Conservation (phyloP, 2,329 filamentous ascomycete genomes). For the Drechslerella stenobrocha region DNA sequence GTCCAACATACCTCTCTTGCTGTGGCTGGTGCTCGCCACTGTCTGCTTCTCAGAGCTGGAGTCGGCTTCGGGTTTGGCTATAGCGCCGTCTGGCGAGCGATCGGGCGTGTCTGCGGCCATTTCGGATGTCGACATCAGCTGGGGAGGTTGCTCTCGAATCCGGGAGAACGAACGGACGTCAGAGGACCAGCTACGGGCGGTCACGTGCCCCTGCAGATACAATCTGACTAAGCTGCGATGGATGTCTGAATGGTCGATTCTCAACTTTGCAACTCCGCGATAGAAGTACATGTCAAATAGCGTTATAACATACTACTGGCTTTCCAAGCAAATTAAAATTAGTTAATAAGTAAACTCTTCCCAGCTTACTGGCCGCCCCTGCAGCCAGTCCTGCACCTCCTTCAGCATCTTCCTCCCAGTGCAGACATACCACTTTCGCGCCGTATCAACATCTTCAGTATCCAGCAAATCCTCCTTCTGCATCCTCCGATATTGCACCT, state of each 20-base stretch:
- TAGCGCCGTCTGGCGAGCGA: constrained; percentile 11
- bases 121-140: not conserved
- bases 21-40: constrained; percentile 12
- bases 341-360: constrained; percentile 60
- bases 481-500: constrained; percentile 57
- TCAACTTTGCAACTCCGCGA: too few relatives aligned
- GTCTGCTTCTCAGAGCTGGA: constrained; percentile 1
- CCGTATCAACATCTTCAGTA: constrained; percentile 54
- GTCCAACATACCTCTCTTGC: constrained; percentile 29
- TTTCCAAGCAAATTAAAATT: too few relatives aligned
- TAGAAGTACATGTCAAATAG: too few relatives aligned
- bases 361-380: constrained; percentile 58
- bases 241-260: too few relatives aligned
- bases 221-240: too few relatives aligned
- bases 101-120: constrained; percentile 6
- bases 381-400: constrained; percentile 59
- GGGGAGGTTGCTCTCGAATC: too few relatives aligned
- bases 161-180: too few relatives aligned
- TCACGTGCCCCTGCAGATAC: too few relatives aligned
- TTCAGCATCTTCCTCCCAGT: constrained; percentile 61
- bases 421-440: constrained; percentile 64
- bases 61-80: not conserved
- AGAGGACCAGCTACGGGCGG: too few relatives aligned
- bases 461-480: constrained; percentile 57
- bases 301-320: too few relatives aligned